Base-by-base conservation (phyloP, 306 rosid species). In the Dalbergia cochinchinensis region DNA sequence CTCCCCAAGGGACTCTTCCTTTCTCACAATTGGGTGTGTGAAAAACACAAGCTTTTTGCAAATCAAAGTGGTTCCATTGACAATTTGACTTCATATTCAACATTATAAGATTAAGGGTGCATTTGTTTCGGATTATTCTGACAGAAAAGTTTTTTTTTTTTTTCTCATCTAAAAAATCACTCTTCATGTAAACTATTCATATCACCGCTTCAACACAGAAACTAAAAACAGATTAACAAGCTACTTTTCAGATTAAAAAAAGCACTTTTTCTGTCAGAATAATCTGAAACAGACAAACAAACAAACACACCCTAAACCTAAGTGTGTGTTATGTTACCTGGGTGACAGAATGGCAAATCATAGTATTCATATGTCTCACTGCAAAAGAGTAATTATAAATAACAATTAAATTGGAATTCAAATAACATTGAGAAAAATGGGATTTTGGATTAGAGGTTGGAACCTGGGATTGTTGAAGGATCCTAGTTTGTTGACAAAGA, bases 391-490 rank as follows among this genome's bases (percentile, higher is more conserved):
- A 83, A 87, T 66, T 42, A 72, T 50, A 16, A 3, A 86, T 14
- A 12, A 63, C 34, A 63, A 77, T 73, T 50, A 74, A 69, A 48
- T 57, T 66, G 3, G 73, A 68, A 62, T 57, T 41, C 13, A 70
- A 67, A 15, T 67, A 63, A 57, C 9, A 45, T 7, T 4, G 35
- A 15, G 26, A 14, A 11, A 73, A 68, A 60, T 34, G 76, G 59
- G 66, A 47, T 68, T 62, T 50, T 54, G 34, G 76, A 37, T 10
- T 31, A 34, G 51, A 19, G 48, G 74, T 39, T 64, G 68, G 35
- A 81, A 94, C 97, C 98, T 91, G 83, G 97, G 98, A 74, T 89
- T 92, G 90, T 78, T 86, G 81, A 94, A 84, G 82, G 98, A 97
- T 1, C 98, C 98, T 0, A 92, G 71, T 85, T 91, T 91, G 88